Percentiles rank a stretch among this genome's conserved stretches.
Conservation (phyloP, 306 rosid species). For the Prunus mume region DNA sequence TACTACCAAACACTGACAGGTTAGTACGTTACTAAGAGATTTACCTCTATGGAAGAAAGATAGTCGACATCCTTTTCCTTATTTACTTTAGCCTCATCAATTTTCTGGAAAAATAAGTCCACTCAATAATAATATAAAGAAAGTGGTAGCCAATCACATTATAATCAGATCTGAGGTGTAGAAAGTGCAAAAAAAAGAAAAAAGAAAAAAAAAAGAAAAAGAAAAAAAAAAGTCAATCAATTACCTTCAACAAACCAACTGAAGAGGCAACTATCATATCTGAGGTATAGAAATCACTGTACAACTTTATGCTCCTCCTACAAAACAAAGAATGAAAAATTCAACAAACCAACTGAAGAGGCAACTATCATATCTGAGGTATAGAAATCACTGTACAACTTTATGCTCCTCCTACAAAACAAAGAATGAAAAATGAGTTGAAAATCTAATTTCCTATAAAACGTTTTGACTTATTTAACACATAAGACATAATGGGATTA, state of each 20-base stretch:
- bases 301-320: conserved; percentile 82
- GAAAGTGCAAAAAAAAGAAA: too few species aligned
- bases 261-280: conserved; percentile 89
- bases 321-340: conserved; percentile 12
- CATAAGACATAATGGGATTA: too few species aligned
- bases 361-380: conserved; percentile 87
- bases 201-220: conserved; percentile 5
- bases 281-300: conserved; percentile 85
- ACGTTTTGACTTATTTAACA: too few species aligned
- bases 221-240: conserved; percentile 8
- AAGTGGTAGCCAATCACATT: not conserved
- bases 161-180: not conserved
- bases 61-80: conserved; percentile 90
- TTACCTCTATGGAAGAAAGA: conserved; percentile 95
- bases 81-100: conserved; percentile 52
- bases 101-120: conserved; percentile 58
- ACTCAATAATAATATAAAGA: conserved; percentile 7
- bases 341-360: conserved; percentile 78
- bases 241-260: conserved; percentile 68
- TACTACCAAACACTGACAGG: conserved; percentile 17
- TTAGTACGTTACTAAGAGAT: not conserved
- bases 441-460: too few species aligned
- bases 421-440: conserved; percentile 6
- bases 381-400: conserved; percentile 85
- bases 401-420: conserved; percentile 64